Evolutionary conservation across 257 asterid species (phyloP), one percentile per base, ranked within the genome.

Genomic region (Ajuga chamaepitys): DNA sequence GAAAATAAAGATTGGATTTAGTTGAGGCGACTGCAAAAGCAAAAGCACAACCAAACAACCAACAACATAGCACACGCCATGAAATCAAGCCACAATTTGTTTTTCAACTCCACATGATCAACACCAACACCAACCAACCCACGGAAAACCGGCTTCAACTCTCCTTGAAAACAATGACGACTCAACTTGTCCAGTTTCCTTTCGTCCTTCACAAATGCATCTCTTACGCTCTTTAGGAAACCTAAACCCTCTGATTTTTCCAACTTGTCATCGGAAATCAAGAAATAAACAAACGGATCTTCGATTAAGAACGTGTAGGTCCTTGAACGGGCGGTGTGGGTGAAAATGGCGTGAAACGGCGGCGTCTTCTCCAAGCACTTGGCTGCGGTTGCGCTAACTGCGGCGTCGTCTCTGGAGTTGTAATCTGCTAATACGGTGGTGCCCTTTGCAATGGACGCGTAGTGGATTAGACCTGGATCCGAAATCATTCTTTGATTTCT

Each of bases 101-200:
- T 93, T 82, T 87, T 87, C 99, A 97, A 93, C 8, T 48, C 76
- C 17, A 53, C 30, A 66, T 74, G 70, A 17, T 70, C 70, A 56
- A 69, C 71, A 38, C 14, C 69, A 35, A 68, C 73, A 56, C n/a
- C n/a, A n/a, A n/a, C n/a, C n/a, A n/a, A n/a, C 53, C 83, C 80
- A 40, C 86, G 95, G 72, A 93, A 89, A 61, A 93, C 86, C 0
- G 95, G 97, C 63, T 64, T 87, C 41, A 93, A 74, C 44, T 93
- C 97, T 0, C 95, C 96, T 59, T 93, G 99, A 55, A 83, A 86
- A 25, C 95, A 89, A 78, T 87, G 95, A 4, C 96, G 79, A 24
- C 66, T 64, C 77, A 86, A 28, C 2, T 59, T 71, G 8, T 84
- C 88, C 80, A 84, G 9, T 7, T 75, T 57, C 62, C 28, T 78